Conservation (phyloP, 2,329 filamentous ascomycete species). For the Diaporthe sp. region DNA sequence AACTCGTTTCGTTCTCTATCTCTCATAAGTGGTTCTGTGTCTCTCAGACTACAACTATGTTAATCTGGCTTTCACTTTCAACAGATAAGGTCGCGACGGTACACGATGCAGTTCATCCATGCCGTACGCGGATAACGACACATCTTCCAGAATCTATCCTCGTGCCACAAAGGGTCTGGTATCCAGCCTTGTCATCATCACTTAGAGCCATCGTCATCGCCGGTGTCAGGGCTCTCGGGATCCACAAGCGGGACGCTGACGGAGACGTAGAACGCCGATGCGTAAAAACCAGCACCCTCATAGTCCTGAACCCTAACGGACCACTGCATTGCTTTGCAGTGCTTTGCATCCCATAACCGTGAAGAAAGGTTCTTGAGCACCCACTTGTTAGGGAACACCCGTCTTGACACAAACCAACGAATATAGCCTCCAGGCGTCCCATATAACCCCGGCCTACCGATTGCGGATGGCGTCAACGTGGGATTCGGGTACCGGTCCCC, state of each 20-base stretch:
- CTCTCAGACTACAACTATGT: not conserved
- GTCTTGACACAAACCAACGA: too few relatives aligned
- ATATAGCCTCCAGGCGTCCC: not conserved
- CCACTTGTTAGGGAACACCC: too few relatives aligned
- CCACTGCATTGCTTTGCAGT: not conserved
- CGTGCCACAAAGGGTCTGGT: not conserved
- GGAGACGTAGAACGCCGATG: not conserved
- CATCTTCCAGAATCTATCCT: not conserved
- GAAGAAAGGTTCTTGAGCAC: not conserved
- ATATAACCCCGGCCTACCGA: not conserved
- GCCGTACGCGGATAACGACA: too few relatives aligned
- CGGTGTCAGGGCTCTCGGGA: not conserved
- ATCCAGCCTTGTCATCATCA: not conserved
- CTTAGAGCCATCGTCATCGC: not conserved
- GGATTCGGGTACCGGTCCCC: not conserved
- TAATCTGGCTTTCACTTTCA: not conserved
- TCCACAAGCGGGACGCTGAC: not conserved
- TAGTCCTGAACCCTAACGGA: not conserved
- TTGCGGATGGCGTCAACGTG: not conserved
- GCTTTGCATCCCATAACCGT: not conserved
- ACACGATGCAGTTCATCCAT: not conserved
- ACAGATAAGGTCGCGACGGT: not conserved
- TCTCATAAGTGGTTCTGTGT: fast-evolving
- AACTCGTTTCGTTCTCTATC: not conserved
- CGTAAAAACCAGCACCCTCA: not conserved